phyloP scores from a whole-genome alignment of 305 asterid species.

The Fraxinus baroniana region DNA sequence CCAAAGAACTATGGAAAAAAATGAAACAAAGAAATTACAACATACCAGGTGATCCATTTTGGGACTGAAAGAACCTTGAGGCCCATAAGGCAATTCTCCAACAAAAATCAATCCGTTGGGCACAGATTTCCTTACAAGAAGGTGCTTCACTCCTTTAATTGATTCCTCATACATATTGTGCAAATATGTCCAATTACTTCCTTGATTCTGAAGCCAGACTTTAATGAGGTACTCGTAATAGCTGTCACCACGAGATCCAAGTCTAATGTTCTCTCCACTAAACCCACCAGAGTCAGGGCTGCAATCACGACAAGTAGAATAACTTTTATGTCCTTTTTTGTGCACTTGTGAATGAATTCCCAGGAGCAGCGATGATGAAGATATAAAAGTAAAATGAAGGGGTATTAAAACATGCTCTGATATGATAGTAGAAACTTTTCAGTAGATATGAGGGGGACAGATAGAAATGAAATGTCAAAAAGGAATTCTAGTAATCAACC shows the following conservation, averaged over 20 bases:
- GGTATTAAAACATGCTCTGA: neutral
- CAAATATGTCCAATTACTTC: conserved; percentile 65
- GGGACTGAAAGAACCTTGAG: conserved; percentile 71
- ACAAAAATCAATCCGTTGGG: conserved; percentile 90
- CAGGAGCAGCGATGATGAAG: neutral
- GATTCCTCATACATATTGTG: conserved; percentile 83
- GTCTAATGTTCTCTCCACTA: conserved; percentile 91
- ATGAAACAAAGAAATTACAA: conserved; percentile 17
- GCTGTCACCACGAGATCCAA: conserved; percentile 98
- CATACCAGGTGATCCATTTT: conserved; percentile 99
- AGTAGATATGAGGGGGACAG: neutral
- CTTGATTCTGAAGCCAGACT: conserved; percentile 88
- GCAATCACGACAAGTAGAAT: conserved; percentile 38
- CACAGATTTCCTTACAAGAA: conserved; percentile 70
- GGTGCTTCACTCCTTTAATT: conserved; percentile 82
- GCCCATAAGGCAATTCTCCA: conserved; percentile 89
- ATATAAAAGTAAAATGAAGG: neutral
- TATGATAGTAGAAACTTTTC: neutral
- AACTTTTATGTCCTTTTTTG: neutral
- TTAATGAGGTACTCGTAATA: conserved; percentile 92
- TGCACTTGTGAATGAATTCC: neutral
- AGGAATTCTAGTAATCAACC: neutral
- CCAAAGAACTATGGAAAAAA: conserved; percentile 3
- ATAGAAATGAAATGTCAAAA: neutral
- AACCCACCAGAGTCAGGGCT: conserved; percentile 87